These are phyloP conservation scores for Pichia sp. DNA, from an alignment of 1,139 yeast genomes.

Conservation along the genomic window DNA sequence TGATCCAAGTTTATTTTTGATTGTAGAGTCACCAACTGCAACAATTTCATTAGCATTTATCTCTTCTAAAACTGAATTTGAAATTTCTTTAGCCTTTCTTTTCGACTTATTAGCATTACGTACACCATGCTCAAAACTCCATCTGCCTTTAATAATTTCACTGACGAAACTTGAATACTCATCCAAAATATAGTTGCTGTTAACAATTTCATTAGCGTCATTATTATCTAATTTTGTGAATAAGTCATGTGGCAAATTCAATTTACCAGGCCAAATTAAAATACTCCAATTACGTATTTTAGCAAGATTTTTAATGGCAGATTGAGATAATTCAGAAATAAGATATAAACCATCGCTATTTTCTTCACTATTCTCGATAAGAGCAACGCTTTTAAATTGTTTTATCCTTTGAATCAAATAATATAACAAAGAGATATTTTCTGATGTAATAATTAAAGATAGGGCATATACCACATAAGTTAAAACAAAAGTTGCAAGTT, in stretches of 20 bases:
- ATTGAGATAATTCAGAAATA: slow-evolving; percentile 68
- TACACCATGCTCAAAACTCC: slow-evolving; percentile 10
- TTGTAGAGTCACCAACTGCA: background rate
- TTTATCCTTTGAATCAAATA: slow-evolving; percentile 76
- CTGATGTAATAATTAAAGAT: slow-evolving; percentile 53
- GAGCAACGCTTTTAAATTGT: slow-evolving; percentile 45
- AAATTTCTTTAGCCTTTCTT: background rate
- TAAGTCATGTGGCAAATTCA: slow-evolving; percentile 59
- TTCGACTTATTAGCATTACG: background rate
- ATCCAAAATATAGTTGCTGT: slow-evolving; percentile 9
- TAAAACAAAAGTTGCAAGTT: slow-evolving; percentile 37
- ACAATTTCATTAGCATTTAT: background rate
- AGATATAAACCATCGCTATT: slow-evolving; percentile 39
- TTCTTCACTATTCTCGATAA: slow-evolving; percentile 29
- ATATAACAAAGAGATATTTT: slow-evolving; percentile 66
- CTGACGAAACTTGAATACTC: background rate
- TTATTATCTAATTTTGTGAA: slow-evolving; percentile 34
- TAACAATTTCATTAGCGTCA: slow-evolving; percentile 1
- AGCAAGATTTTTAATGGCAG: slow-evolving; percentile 53
- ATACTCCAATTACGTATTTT: slow-evolving; percentile 61
- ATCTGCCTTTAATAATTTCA: slow-evolving; percentile 9
- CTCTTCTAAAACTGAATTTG: background rate
- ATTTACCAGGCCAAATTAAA: slow-evolving; percentile 76
- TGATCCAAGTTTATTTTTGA: background rate
- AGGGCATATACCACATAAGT: slow-evolving; percentile 57